These are phyloP conservation scores for Torulaspora microellipsoides DNA, from an alignment of 805 yeast genomes.

Conservation along the genomic window DNA sequence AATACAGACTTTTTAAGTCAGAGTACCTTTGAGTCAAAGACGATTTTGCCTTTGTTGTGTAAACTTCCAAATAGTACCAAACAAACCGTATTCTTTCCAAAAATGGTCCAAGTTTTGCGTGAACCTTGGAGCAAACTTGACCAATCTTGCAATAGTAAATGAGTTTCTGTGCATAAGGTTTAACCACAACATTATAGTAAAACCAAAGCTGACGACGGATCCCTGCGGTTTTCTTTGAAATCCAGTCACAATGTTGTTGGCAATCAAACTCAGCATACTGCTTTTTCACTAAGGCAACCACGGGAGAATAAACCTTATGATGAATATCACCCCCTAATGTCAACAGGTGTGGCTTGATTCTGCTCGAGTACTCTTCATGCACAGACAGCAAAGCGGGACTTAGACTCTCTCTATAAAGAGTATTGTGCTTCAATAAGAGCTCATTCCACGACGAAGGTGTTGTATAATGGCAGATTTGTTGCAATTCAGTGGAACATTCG, in stretches of 20 bases:
- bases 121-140: slow-evolving; percentile 7
- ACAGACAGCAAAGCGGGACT: slow-evolving; percentile 12
- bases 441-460: slow-evolving; percentile 19
- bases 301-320: slow-evolving; percentile 6
- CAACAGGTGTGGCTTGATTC: slow-evolving; percentile 8
- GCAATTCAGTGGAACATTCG: slow-evolving; percentile 18
- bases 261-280: slow-evolving; percentile 4
- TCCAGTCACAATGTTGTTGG: slow-evolving; percentile 3
- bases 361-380: slow-evolving; percentile 5
- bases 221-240: background rate
- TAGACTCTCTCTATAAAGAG: slow-evolving; percentile 16
- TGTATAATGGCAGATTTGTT: slow-evolving; percentile 20
- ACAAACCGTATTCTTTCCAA: slow-evolving; percentile 12
- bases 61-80: slow-evolving; percentile 10
- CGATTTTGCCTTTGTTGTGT: slow-evolving; percentile 8
- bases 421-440: slow-evolving; percentile 9
- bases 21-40: slow-evolving; percentile 4
- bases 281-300: slow-evolving; percentile 1
- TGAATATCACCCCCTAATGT: slow-evolving; percentile 8
- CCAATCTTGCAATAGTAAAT: slow-evolving; percentile 6
- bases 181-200: slow-evolving; percentile 13
- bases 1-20: slow-evolving; percentile 4
- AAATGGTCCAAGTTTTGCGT: slow-evolving; percentile 11
- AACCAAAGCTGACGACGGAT: slow-evolving; percentile 4
- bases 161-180: slow-evolving; percentile 7